Evolutionary conservation across 495 filamentous ascomycete genomes (phyloP).

Genomic region (Penicillium diatomitis): DNA sequence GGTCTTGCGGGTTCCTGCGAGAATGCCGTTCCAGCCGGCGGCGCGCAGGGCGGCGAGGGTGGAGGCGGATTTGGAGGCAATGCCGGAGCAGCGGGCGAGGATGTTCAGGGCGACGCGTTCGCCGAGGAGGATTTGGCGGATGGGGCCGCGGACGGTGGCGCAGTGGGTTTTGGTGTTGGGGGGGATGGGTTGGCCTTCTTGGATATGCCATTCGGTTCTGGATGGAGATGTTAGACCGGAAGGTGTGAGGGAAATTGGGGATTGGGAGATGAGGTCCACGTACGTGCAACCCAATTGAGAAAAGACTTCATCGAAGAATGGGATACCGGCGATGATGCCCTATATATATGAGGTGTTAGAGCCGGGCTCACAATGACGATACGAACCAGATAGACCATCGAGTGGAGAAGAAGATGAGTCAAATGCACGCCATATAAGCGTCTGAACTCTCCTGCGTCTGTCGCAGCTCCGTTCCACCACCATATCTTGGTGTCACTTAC

Average conservation of each 20-base stretch:
- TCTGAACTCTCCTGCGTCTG: no score
- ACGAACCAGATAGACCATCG: no score
- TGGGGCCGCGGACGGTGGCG: slow-evolving; percentile 81
- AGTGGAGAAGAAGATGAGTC: no score
- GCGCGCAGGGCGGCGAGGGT: slow-evolving; percentile 45
- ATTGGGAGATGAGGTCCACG: slow-evolving; percentile 6
- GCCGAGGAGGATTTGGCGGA: slow-evolving; percentile 77
- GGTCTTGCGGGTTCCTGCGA: slow-evolving; percentile 95
- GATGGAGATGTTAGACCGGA: not conserved
- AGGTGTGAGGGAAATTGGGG: not conserved
- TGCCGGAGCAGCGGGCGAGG: slow-evolving; percentile 84
- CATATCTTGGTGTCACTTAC: slow-evolving; percentile 21
- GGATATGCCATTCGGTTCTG: slow-evolving; percentile 75
- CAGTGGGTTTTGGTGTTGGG: slow-evolving; percentile 43
- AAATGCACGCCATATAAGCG: no score
- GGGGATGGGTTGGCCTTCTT: slow-evolving; percentile 60
- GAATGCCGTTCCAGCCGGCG: slow-evolving; percentile 66
- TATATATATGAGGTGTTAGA: slow-evolving; percentile 6
- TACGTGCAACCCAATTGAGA: slow-evolving; percentile 75
- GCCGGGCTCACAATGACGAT: not conserved
- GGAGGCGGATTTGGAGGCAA: slow-evolving; percentile 58
- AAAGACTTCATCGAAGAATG: slow-evolving; percentile 95
- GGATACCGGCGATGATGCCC: slow-evolving; percentile 84
- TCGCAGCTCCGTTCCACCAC: not conserved
- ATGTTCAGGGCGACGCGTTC: slow-evolving; percentile 91